Base-by-base conservation (phyloP, 208 protist genomes). In the Acanthamoeba royreba region DNA sequence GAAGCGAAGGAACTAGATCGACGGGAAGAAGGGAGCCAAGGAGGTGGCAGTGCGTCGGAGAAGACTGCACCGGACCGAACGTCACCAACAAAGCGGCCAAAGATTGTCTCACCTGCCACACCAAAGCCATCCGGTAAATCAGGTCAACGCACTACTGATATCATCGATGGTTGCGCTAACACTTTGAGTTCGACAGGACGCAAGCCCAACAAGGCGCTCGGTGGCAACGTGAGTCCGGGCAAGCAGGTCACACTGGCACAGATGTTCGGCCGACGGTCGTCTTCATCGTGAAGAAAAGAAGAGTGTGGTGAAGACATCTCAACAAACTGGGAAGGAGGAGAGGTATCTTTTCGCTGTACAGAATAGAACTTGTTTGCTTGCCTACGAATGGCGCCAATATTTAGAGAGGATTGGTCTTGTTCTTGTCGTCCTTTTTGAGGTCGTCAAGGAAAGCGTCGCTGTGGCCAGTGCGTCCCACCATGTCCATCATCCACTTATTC, bases 401-500 rank as follows among this genome's bases (percentile, higher is more conserved):
- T 40, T 28, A 83, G 25, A 83, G 72, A 2, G 72, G 72, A 4
- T 83, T 28, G 38, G 1, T 45, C 49, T 47, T 90, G 53, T n/a
- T 61, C 49, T 66, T 90, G 31, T 90, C 55, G 43, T 61, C 83
- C 49, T 90, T 69, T 52, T 90, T 90, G 38, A 72, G 63, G 87
- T 92, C 87, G n/a, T 92, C 87, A 31, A 81, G 0, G 35, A 92
- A 92, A 25, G 58, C 9, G 17, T 92, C 87, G 87, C 87, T 92
- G 53, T 28, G 43, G n/a, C 87, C 87, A 1, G 87, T 92, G 13
- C 47, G 40, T 13, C 87, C 87, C n/a, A 92, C 63, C 0, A 92
- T 13, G 43, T 92, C 87, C 87, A 92, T 92, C 87, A 92, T 92
- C 87, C 87, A 92, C 58, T 69, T 92, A 61, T 81, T 58, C 22